Evolutionary conservation across 345 rosid species (phyloP), one percentile per base, ranked within the genome.

Genomic region (Boechera divaricarpa): DNA sequence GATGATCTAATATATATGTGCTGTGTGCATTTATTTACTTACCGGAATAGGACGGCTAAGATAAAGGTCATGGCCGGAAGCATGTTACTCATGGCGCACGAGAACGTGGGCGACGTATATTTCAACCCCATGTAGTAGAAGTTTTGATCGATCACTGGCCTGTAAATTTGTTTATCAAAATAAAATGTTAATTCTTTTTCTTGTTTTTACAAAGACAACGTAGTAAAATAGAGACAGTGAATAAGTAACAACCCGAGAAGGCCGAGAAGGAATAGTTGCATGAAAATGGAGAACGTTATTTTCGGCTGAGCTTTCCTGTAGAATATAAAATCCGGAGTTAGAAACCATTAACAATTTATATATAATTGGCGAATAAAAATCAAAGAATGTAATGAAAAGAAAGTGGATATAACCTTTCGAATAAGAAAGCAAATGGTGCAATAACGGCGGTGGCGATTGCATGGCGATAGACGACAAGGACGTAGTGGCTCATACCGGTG

Each of bases 51-150:
- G 85, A 96, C 92, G 44, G 98, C 97, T 89, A 94, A 74, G 32
- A 91, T 32, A 79, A 94, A 91, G 39, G 94, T 85, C 45, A 91
- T 86, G 45, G 97, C 97, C 1, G 98, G 98, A 73, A 89, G 85
- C 66, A 90, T 63, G 69, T 91, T 94, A 79, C 84, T 67, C 87
- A 91, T 83, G 29, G 98, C 89, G 55, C 92, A n/a, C 9, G 94
- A 68, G 80, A 89, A 91, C 5, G 94, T 87, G 2, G 98, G 97
- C 4, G 93, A 85, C 2, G 98, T 91, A 55, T 82, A 85, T 73
- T 89, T 91, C 90, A 91, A 80, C 16, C 97, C 98, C 39, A 88
- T 76, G 67, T 88, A 94, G 77, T 55, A 90, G 48, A 69, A 77
- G 69, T 77, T 81, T 21, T 81, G 84, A 52, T 81, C 84, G 4